Conservation (phyloP, 306 rosid genomes). For the Geum urbanum region DNA sequence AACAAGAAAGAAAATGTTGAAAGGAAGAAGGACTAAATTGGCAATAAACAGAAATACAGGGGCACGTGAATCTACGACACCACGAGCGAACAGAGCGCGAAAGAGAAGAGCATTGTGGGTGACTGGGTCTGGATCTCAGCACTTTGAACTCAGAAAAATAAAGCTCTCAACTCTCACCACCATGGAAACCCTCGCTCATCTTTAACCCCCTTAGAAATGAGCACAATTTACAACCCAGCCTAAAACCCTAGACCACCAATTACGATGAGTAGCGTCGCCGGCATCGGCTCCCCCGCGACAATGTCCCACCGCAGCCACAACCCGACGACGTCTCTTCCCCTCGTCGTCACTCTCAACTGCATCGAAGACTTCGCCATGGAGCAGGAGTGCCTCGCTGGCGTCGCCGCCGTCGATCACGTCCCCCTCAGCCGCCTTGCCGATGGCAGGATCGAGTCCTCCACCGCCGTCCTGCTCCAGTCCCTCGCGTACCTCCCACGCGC, state of each 20-base stretch:
- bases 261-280: slow-evolving; percentile 14
- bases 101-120: not conserved
- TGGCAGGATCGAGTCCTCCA: slow-evolving; percentile 85
- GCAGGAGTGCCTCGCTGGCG: slow-evolving; percentile 68
- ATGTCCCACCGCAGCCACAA: slow-evolving; percentile 66
- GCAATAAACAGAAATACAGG: slow-evolving; percentile 20
- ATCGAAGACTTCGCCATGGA: slow-evolving; percentile 82
- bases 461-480: slow-evolving; percentile 86
- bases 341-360: slow-evolving; percentile 85
- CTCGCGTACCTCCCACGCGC: slow-evolving; percentile 95
- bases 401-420: slow-evolving; percentile 74
- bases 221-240: slow-evolving; percentile 17
- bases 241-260: slow-evolving; percentile 27
- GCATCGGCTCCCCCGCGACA: slow-evolving; percentile 48
- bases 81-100: not conserved
- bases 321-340: slow-evolving; percentile 57
- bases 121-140: slow-evolving; percentile 2
- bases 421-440: slow-evolving; percentile 84
- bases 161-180: not conserved
- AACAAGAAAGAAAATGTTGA: too few species aligned
- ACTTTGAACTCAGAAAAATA: not conserved
- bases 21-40: slow-evolving; percentile 6
- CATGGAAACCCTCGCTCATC: not conserved
- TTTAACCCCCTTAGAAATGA: slow-evolving; percentile 10
- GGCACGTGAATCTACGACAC: not conserved